Percentiles rank a stretch among this genome's conserved stretches.
phyloP scores from a whole-genome alignment of 2,329 filamentous ascomycete species.

The Epichloe gansuensis region DNA sequence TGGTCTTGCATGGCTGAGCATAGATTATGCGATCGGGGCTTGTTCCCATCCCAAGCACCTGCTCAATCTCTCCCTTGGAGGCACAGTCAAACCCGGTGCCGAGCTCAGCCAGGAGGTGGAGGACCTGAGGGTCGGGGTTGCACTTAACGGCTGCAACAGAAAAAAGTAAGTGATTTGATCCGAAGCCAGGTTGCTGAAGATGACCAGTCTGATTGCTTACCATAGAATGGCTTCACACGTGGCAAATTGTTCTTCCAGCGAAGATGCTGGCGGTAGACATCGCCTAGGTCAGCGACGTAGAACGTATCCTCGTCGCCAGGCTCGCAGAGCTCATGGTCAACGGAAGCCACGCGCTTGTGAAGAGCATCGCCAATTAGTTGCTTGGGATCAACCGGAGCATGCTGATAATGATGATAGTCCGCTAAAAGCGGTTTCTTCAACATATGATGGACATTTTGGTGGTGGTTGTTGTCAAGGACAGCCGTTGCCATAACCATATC shows the following conservation, averaged over 20 bases:
- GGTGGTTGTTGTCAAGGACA: constrained; percentile 40
- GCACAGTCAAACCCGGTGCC: constrained; percentile 97
- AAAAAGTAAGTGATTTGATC: not conserved
- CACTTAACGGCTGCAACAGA: constrained; percentile 80
- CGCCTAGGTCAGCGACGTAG: constrained; percentile 94
- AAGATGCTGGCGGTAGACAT: constrained; percentile 96
- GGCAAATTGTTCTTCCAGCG: constrained; percentile 93
- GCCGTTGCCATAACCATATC: constrained; percentile 56
- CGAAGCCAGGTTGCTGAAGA: not conserved
- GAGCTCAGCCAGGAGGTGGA: constrained; percentile 74
- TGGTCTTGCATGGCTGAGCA: constrained; percentile 98
- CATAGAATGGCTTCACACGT: constrained; percentile 92
- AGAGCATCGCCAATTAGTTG: constrained; percentile 77
- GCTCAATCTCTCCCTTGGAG: constrained; percentile 93
- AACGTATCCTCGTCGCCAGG: constrained; percentile 95
- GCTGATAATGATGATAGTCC: constrained; percentile 27
- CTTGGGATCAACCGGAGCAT: constrained; percentile 44
- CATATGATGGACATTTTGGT: constrained; percentile 33
- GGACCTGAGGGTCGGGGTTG: constrained; percentile 84
- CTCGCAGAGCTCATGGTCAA: constrained; percentile 80
- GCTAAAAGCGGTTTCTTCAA: constrained; percentile 31
- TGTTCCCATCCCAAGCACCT: constrained; percentile 71
- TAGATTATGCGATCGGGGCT: constrained; percentile 92
- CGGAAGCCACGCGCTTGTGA: constrained; percentile 67
- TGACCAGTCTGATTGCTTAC: constrained; percentile 32